phyloP scores from a whole-genome alignment of 2,329 filamentous ascomycete genomes.

The Sporothrix protearum region DNA sequence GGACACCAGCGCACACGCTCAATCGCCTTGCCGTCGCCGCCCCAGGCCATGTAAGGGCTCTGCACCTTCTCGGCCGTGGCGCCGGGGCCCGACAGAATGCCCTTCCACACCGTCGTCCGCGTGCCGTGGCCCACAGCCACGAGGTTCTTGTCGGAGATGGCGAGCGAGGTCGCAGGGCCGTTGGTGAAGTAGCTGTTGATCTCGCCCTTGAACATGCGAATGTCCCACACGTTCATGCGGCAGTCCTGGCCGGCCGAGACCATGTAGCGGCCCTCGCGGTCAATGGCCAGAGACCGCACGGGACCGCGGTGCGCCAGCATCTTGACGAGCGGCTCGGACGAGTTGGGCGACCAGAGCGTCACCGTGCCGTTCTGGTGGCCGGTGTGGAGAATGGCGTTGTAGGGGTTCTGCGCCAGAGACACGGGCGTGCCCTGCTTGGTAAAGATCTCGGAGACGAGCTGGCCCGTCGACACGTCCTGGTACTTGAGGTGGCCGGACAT shows the following conservation, averaged over 20 bases:
- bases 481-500: constrained; percentile 85
- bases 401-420: constrained; percentile 80
- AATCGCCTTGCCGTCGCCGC: constrained; percentile 75
- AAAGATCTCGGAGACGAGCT: constrained; percentile 78
- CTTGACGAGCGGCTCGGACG: constrained; percentile 80
- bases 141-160: constrained; percentile 84
- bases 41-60: constrained; percentile 90
- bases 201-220: constrained; percentile 59
- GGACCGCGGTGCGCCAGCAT: constrained; percentile 85
- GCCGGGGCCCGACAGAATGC: constrained; percentile 55
- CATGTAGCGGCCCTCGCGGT: constrained; percentile 73
- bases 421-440: constrained; percentile 82
- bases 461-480: constrained; percentile 90
- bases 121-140: constrained; percentile 92
- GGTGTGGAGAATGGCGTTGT: constrained; percentile 86
- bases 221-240: constrained; percentile 30
- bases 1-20: constrained; percentile 89
- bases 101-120: constrained; percentile 85
- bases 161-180: constrained; percentile 75
- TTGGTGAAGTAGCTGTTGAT: constrained; percentile 84
- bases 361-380: constrained; percentile 95
- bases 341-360: constrained; percentile 93
- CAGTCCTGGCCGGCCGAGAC: constrained; percentile 30
- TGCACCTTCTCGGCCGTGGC: constrained; percentile 72
- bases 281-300: constrained; percentile 78